Evolutionary conservation across 192 early-diverging fungal species (phyloP).

Genomic region (Coemansia sp.): DNA sequence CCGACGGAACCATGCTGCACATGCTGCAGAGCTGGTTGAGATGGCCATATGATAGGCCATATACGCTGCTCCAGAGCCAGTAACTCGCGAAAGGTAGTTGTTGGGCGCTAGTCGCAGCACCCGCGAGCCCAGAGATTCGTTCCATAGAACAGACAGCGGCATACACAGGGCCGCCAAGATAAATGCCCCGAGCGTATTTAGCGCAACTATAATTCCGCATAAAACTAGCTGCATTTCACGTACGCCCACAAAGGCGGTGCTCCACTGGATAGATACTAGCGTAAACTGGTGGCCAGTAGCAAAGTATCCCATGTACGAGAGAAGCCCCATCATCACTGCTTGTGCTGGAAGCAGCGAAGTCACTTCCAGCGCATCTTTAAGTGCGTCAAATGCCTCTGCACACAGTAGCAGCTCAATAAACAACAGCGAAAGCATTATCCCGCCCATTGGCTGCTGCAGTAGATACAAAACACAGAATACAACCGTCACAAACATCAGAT

Average conservation of each 20-base stretch:
- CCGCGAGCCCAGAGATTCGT: slow-evolving; percentile 34
- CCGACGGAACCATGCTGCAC: slow-evolving; percentile 69
- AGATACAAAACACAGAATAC: slow-evolving; percentile 63
- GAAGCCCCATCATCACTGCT: slow-evolving; percentile 51
- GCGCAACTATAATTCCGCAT: slow-evolving; percentile 65
- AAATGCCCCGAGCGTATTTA: slow-evolving; percentile 76
- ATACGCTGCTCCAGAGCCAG: slow-evolving; percentile 50
- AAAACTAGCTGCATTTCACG: slow-evolving; percentile 64
- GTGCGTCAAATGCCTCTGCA: slow-evolving; percentile 54
- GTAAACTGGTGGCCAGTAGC: slow-evolving; percentile 90
- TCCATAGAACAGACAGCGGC: slow-evolving; percentile 59
- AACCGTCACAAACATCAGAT: slow-evolving; percentile 61
- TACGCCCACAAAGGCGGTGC: slow-evolving; percentile 82
- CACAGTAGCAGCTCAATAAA: slow-evolving; percentile 47
- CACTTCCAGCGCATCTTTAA: slow-evolving; percentile 22
- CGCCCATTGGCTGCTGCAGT: slow-evolving; percentile 82
- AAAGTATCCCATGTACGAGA: slow-evolving; percentile 73
- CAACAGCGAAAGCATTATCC: slow-evolving; percentile 55
- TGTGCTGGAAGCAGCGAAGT: slow-evolving; percentile 39
- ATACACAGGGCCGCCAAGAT: slow-evolving; percentile 51
- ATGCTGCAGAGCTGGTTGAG: slow-evolving; percentile 51
- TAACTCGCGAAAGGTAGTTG: slow-evolving; percentile 31
- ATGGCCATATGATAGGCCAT: slow-evolving; percentile 52
- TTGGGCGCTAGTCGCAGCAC: slow-evolving; percentile 22
- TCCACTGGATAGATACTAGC: slow-evolving; percentile 88